Percentiles rank a stretch among this genome's conserved stretches.
Conservation (phyloP, 2,329 filamentous ascomycete genomes). For the Fusarium tanahbumbuense region DNA sequence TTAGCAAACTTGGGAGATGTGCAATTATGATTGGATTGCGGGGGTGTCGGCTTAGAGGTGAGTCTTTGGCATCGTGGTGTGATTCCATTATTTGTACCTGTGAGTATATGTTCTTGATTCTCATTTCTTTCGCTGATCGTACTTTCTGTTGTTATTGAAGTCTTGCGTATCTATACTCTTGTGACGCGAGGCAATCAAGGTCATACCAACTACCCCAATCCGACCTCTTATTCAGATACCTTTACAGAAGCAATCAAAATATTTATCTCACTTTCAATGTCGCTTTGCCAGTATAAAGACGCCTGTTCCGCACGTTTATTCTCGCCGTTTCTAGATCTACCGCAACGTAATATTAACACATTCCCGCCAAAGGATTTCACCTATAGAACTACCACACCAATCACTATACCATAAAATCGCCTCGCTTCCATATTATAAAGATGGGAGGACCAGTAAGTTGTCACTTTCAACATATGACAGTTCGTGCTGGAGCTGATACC, state of each 20-base stretch:
- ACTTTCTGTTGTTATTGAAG: background rate
- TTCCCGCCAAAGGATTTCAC: rapidly evolving
- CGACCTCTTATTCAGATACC: rapidly evolving
- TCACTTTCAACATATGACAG: too few relatives aligned
- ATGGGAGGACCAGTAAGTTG: too few relatives aligned
- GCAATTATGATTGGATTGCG: background rate
- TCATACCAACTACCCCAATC: rapidly evolving
- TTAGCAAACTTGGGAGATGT: background rate
- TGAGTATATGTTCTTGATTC: too few relatives aligned
- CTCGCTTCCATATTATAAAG: too few relatives aligned
- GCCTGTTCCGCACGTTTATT: background rate
- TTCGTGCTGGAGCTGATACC: too few relatives aligned
- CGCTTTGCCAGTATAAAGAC: background rate
- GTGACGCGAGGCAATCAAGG: background rate
- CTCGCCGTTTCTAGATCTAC: background rate
- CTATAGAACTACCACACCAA: rapidly evolving
- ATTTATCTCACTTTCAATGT: background rate
- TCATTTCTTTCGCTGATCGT: too few relatives aligned
- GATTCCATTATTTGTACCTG: rapidly evolving
- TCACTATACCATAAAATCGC: background rate
- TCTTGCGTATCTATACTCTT: background rate
- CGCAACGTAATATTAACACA: background rate
- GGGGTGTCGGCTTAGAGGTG: background rate
- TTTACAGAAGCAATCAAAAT: background rate
- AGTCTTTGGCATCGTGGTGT: rapidly evolving